phyloP scores from a whole-genome alignment of 1,284 basidiomycete species.

The Exobasidium cylindrosporum region DNA sequence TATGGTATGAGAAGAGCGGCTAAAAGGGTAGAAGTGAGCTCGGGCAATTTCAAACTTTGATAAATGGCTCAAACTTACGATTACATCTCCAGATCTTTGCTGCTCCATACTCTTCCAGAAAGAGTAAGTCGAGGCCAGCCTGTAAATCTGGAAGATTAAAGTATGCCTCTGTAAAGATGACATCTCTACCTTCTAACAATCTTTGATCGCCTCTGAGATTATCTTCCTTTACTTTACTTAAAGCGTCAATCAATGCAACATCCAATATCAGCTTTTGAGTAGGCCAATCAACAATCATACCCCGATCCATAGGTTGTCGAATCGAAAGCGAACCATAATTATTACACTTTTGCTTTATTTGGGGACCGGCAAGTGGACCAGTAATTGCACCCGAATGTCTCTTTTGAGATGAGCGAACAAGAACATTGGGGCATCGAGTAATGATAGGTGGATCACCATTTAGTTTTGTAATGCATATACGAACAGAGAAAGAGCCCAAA shows the following conservation, averaged over 20 bases:
- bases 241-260: slow-evolving; percentile 28
- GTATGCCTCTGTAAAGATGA: slow-evolving; percentile 82
- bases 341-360: slow-evolving; percentile 32
- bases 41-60: no score
- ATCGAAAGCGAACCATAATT: slow-evolving; percentile 45
- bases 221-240: slow-evolving; percentile 9
- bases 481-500: slow-evolving; percentile 5
- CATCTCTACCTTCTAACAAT: slow-evolving; percentile 24
- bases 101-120: slow-evolving; percentile 96
- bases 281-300: slow-evolving; percentile 48
- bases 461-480: neutral
- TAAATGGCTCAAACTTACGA: slow-evolving; percentile 5
- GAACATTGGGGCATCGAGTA: slow-evolving; percentile 18
- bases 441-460: neutral
- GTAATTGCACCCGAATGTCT: slow-evolving; percentile 1
- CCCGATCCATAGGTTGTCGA: slow-evolving; percentile 43
- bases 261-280: slow-evolving; percentile 50
- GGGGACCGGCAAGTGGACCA: slow-evolving; percentile 23
- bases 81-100: slow-evolving; percentile 67
- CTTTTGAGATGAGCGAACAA: slow-evolving; percentile 14
- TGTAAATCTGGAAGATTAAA: slow-evolving; percentile 88
- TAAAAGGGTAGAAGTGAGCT: slow-evolving; percentile 1
- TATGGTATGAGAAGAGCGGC: slow-evolving; percentile 12
- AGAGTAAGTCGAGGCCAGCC: slow-evolving; percentile 84
- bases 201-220: slow-evolving; percentile 16